Percentiles rank a stretch among this genome's conserved stretches.
phyloP scores from a whole-genome alignment of 805 yeast species.

The Suhomyces prunicola region DNA sequence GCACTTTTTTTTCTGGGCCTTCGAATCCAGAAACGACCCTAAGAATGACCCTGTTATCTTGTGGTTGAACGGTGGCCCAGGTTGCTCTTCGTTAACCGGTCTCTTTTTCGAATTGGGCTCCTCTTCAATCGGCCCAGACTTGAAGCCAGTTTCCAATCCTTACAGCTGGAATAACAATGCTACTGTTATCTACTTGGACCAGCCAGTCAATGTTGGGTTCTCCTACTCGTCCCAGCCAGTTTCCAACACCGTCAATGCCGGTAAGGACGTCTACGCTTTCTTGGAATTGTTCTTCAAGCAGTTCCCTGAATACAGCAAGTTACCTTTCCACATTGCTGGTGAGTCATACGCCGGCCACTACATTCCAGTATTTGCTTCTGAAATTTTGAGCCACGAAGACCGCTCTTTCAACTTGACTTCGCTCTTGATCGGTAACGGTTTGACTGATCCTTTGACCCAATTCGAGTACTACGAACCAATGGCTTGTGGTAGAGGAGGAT shows the following conservation, averaged over 20 bases:
- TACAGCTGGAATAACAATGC: conserved; percentile 92
- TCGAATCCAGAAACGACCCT: conserved; percentile 89
- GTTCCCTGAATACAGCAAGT: conserved; percentile 66
- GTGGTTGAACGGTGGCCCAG: conserved; percentile 97
- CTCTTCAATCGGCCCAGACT: conserved; percentile 60
- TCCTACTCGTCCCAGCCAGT: conserved; percentile 71
- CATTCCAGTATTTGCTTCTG: conserved; percentile 84
- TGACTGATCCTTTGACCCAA: conserved; percentile 81
- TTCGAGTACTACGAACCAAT: conserved; percentile 80
- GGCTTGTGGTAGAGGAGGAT: conserved; percentile 93
- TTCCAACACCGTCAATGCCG: conserved; percentile 75
- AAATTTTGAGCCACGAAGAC: conserved; percentile 67
- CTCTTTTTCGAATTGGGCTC: conserved; percentile 92
- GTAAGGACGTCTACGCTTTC: conserved; percentile 81
- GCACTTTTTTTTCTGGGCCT: conserved; percentile 91
- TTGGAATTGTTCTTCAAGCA: conserved; percentile 77
- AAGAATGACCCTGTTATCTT: conserved; percentile 78
- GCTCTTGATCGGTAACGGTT: conserved; percentile 88
- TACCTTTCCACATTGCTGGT: conserved; percentile 83
- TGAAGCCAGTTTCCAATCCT: conserved; percentile 75
- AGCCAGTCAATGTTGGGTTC: conserved; percentile 91
- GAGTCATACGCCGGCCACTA: conserved; percentile 95
- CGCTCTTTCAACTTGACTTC: conserved; percentile 59
- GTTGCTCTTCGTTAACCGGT: conserved; percentile 90
- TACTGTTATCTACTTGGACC: conserved; percentile 85